These are phyloP conservation scores for Monilinia fructicola DNA, from an alignment of 2,329 filamentous ascomycete species.

Conservation along the genomic window DNA sequence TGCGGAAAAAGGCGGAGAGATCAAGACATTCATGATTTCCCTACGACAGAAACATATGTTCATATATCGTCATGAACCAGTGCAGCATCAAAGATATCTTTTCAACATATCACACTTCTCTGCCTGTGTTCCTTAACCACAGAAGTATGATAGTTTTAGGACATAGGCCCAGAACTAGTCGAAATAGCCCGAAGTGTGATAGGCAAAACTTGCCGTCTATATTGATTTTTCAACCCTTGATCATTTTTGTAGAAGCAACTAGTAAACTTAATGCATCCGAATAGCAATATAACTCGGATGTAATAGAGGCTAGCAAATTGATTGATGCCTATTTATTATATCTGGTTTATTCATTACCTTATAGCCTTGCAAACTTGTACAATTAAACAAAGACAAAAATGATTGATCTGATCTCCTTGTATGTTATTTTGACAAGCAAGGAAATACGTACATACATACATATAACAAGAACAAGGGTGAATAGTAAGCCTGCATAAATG, in stretches of 20 bases:
- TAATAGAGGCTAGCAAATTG: neutral
- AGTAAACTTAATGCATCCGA: neutral
- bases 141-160: neutral
- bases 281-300: neutral
- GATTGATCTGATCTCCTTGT: neutral
- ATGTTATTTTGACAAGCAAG: conserved; percentile 14
- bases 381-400: neutral
- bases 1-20: too few relatives aligned
- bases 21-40: neutral
- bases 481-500: neutral
- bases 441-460: neutral
- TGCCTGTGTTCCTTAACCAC: neutral
- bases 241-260: neutral
- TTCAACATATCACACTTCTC: neutral
- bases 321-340: neutral
- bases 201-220: neutral
- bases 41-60: neutral
- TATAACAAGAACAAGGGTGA: neutral
- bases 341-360: neutral
- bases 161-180: neutral
- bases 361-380: neutral
- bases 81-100: neutral
- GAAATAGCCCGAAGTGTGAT: neutral
- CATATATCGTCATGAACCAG: too few relatives aligned
- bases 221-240: neutral